Conservation (phyloP, 495 filamentous ascomycete genomes). For the Parathielavia hyrcaniae region DNA sequence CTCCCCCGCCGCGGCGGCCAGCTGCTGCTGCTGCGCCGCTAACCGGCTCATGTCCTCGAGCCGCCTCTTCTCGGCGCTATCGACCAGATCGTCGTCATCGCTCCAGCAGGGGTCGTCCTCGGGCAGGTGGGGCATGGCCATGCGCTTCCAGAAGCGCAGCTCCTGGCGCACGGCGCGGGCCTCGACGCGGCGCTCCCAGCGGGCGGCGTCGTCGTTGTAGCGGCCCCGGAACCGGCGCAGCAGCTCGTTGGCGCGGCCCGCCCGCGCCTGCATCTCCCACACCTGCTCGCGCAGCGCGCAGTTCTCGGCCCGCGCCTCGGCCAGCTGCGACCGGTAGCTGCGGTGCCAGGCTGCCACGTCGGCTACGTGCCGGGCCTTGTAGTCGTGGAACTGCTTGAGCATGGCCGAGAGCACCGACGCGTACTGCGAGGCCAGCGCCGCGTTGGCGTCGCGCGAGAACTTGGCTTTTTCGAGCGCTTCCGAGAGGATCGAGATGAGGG, state of each 20-base stretch:
- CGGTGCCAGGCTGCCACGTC: constrained; percentile 51
- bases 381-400: constrained; percentile 48
- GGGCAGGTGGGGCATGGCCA: constrained; percentile 47
- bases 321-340: constrained; percentile 50
- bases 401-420: constrained; percentile 43
- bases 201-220: constrained; percentile 43
- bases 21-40: constrained; percentile 39
- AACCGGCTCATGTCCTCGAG: constrained; percentile 35
- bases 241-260: constrained; percentile 43
- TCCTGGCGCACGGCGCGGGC: constrained; percentile 42
- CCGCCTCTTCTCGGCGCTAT: constrained; percentile 46
- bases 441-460: constrained; percentile 47
- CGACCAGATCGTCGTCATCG: constrained; percentile 52
- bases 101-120: constrained; percentile 50
- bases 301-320: constrained; percentile 52
- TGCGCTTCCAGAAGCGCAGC: constrained; percentile 50
- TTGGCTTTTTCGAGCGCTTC: constrained; percentile 50
- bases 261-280: constrained; percentile 50
- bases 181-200: constrained; percentile 43
- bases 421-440: constrained; percentile 44
- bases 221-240: constrained; percentile 45
- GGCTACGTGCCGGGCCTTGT: constrained; percentile 46
- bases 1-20: constrained; percentile 24
- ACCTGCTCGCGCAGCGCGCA: constrained; percentile 50
- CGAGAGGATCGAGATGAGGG: constrained; percentile 45